phyloP scores from a whole-genome alignment of 768 basidiomycete species.

The Goffeauzyma gilvescens region DNA sequence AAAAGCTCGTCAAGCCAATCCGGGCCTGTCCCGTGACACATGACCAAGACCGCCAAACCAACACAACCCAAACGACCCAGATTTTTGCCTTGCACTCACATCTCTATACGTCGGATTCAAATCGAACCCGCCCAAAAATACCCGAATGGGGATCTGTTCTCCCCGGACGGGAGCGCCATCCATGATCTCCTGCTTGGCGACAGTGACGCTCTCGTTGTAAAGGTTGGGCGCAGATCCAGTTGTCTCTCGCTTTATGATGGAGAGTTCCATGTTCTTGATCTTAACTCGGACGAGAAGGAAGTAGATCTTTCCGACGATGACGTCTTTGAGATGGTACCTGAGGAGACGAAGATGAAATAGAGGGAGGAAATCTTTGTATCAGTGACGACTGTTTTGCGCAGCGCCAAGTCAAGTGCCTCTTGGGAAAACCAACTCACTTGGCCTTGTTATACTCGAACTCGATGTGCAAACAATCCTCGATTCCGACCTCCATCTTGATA shows the following conservation, averaged over 20 bases:
- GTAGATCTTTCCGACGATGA: slow-evolving; percentile 98
- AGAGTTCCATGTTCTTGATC: slow-evolving; percentile 99
- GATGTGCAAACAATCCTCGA: slow-evolving; percentile 95
- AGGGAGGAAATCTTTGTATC: not conserved
- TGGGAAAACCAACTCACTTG: slow-evolving; percentile 51
- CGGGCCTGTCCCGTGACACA: no score
- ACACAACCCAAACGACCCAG: no score
- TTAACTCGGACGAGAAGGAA: slow-evolving; percentile 94
- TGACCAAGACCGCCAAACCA: no score
- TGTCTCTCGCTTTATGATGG: slow-evolving; percentile 91
- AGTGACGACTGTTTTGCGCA: not conserved
- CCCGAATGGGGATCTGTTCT: slow-evolving; percentile 94
- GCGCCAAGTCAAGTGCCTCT: not conserved
- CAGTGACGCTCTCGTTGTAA: slow-evolving; percentile 97
- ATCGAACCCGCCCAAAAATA: slow-evolving; percentile 96
- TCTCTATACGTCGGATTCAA: slow-evolving; percentile 96
- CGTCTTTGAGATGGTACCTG: slow-evolving; percentile 96
- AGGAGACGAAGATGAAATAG: no score
- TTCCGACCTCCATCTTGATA: slow-evolving; percentile 99
- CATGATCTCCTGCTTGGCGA: slow-evolving; percentile 99
- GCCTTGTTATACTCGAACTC: slow-evolving; percentile 99
- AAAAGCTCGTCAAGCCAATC: no score
- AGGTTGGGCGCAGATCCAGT: slow-evolving; percentile 96
- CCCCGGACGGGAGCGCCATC: slow-evolving; percentile 94
- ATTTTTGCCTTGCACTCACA: no score